Percentiles rank a stretch among this genome's conserved stretches.
phyloP scores from a whole-genome alignment of 2,329 filamentous ascomycete species.

The Fusarium scirpi region DNA sequence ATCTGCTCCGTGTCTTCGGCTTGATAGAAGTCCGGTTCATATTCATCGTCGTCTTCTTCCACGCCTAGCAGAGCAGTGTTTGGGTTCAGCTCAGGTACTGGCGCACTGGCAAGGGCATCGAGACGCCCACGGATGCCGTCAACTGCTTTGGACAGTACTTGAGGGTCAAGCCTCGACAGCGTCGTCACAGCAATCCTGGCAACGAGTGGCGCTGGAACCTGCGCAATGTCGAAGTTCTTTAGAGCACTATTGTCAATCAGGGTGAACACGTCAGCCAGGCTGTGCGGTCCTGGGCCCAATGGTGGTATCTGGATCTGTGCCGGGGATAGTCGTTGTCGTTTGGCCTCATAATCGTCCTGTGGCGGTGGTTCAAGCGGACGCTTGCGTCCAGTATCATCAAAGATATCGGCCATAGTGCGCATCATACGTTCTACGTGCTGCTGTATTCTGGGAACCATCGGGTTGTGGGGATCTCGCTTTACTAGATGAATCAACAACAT shows the following conservation, averaged over 20 bases:
- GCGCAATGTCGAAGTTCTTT: slow-evolving; percentile 84
- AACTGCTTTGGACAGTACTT: slow-evolving; percentile 77
- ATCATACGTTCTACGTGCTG: slow-evolving; percentile 87
- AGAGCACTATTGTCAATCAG: slow-evolving; percentile 79
- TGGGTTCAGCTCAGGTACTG: slow-evolving; percentile 63
- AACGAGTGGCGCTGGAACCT: slow-evolving; percentile 80
- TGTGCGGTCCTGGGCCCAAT: slow-evolving; percentile 80
- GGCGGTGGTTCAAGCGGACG: slow-evolving; percentile 78
- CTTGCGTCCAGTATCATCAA: slow-evolving; percentile 84
- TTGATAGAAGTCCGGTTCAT: slow-evolving; percentile 87
- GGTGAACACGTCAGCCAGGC: slow-evolving; percentile 86
- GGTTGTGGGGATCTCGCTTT: slow-evolving; percentile 87
- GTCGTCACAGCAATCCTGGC: slow-evolving; percentile 85
- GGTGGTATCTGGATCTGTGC: slow-evolving; percentile 71
- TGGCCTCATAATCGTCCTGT: slow-evolving; percentile 80
- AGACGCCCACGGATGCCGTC: slow-evolving; percentile 69
- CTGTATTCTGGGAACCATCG: slow-evolving; percentile 81
- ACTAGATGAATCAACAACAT: slow-evolving; percentile 85
- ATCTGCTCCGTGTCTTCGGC: slow-evolving; percentile 83
- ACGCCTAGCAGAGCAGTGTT: slow-evolving; percentile 72
- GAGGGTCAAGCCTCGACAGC: slow-evolving; percentile 76
- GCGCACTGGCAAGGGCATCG: slow-evolving; percentile 58
- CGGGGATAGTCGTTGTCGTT: slow-evolving; percentile 76
- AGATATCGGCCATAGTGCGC: slow-evolving; percentile 80
- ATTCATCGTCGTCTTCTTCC: slow-evolving; percentile 86